Conservation (phyloP, 192 early-diverging fungal genomes). For the Coemansia biformis region DNA sequence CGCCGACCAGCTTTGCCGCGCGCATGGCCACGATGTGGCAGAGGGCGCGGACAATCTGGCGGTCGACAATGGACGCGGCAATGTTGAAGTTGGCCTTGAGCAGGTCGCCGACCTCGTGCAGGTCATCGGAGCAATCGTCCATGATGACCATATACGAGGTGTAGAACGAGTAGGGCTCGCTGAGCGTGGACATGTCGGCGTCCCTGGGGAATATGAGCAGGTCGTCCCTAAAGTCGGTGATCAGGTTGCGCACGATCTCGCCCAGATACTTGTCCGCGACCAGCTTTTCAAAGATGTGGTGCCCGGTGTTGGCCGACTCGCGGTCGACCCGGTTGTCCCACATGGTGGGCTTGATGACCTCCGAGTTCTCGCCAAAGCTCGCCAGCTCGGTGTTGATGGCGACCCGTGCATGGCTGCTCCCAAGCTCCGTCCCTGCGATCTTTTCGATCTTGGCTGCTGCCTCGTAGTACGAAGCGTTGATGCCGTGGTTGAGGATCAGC, state of each 20-base stretch:
- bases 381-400: slow-evolving; percentile 96
- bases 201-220: slow-evolving; percentile 64
- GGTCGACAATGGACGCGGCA: slow-evolving; percentile 64
- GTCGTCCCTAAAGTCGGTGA: slow-evolving; percentile 78
- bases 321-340: slow-evolving; percentile 83
- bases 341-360: slow-evolving; percentile 65
- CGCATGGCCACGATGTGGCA: slow-evolving; percentile 80
- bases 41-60: slow-evolving; percentile 72
- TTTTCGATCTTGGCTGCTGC: slow-evolving; percentile 56
- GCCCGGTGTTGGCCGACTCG: slow-evolving; percentile 69
- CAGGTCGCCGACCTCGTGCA: slow-evolving; percentile 61
- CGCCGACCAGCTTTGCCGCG: slow-evolving; percentile 75
- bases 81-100: slow-evolving; percentile 67
- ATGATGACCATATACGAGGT: slow-evolving; percentile 73
- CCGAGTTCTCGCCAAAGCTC: slow-evolving; percentile 67
- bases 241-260: slow-evolving; percentile 76
- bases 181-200: slow-evolving; percentile 48
- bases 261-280: slow-evolving; percentile 95
- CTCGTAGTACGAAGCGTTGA: slow-evolving; percentile 95
- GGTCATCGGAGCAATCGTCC: slow-evolving; percentile 60
- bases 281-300: slow-evolving; percentile 89
- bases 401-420: slow-evolving; percentile 48
- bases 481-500: slow-evolving; percentile 90
- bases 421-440: slow-evolving; percentile 26
- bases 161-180: slow-evolving; percentile 66